A percentile compares a stretch with the other conserved stretches of the same genome.
These are phyloP conservation scores for Corylus avellana DNA, from an alignment of 306 rosid species.

Conservation along the genomic window DNA sequence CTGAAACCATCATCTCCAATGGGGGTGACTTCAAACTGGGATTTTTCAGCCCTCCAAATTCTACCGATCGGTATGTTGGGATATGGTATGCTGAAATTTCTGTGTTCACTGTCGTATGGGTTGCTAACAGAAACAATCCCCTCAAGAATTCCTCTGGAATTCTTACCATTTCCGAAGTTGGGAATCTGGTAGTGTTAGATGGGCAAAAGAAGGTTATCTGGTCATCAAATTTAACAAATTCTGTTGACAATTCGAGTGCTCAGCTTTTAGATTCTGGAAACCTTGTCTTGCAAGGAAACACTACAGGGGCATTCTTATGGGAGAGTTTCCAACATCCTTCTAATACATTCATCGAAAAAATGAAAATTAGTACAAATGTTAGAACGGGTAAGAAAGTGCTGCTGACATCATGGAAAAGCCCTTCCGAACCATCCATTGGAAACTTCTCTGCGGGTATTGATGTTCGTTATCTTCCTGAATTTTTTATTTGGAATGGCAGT, in stretches of 20 bases:
- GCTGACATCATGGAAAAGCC: too few relatives aligned
- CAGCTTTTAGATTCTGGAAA: conserved; percentile 36
- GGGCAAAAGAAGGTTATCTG: conserved; percentile 9
- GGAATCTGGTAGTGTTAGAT: conserved; percentile 24
- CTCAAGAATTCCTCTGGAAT: conserved; percentile 27
- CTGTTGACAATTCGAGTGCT: conserved; percentile 8
- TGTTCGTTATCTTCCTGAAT: too few relatives aligned
- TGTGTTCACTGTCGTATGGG: conserved; percentile 31
- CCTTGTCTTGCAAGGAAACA: conserved; percentile 32
- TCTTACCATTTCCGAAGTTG: conserved; percentile 20
- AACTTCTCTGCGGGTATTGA: too few relatives aligned
- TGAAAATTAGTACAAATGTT: too few relatives aligned
- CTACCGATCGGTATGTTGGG: too few relatives aligned
- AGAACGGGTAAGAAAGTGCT: too few relatives aligned
- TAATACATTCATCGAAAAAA: too few relatives aligned
- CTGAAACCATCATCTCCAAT: conserved; percentile 10
- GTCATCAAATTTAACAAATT: conserved; percentile 43
- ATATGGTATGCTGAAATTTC: conserved; percentile 37
- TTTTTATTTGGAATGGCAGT: too few relatives aligned
- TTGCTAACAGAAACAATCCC: conserved; percentile 41
- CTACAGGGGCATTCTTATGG: conserved; percentile 29
- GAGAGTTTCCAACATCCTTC: conserved; percentile 33
- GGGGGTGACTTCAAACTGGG: conserved; percentile 29
- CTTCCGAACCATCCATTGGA: too few relatives aligned
- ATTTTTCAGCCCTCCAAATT: conserved; percentile 37